Conservation (phyloP, 2,329 filamentous ascomycete genomes). For the Pestalotiopsis sp. region DNA sequence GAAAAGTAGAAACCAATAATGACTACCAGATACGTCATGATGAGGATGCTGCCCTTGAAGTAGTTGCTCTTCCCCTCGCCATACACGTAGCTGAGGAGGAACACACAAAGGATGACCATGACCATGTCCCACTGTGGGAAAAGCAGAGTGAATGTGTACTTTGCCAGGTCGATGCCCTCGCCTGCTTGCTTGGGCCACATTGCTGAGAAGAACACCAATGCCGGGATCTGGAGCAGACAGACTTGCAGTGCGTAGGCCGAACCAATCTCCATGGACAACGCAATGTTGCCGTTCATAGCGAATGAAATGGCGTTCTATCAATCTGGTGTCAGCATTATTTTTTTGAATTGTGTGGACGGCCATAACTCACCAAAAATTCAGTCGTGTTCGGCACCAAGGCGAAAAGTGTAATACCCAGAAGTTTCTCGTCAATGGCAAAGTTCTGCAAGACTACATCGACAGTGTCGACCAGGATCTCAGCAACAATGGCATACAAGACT, state of each 20-base stretch:
- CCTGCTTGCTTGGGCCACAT: slow-evolving; percentile 58
- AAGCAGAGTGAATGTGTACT: slow-evolving; percentile 80
- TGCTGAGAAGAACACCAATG: slow-evolving; percentile 88
- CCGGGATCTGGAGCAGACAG: slow-evolving; percentile 90
- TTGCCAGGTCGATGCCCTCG: slow-evolving; percentile 43
- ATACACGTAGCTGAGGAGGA: slow-evolving; percentile 96
- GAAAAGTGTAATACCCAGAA: slow-evolving; percentile 94
- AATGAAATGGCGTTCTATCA: slow-evolving; percentile 93
- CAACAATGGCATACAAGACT: slow-evolving; percentile 91
- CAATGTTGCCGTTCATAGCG: slow-evolving; percentile 99
- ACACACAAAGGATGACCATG: slow-evolving; percentile 92
- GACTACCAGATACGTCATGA: slow-evolving; percentile 91
- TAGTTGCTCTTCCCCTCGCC: slow-evolving; percentile 99
- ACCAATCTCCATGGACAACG: slow-evolving; percentile 97
- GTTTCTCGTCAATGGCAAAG: slow-evolving; percentile 93
- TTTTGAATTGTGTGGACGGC: slow-evolving; percentile 5
- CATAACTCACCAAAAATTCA: slow-evolving; percentile 79
- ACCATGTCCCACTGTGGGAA: slow-evolving; percentile 99
- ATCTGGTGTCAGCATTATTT: not conserved
- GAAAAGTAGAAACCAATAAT: slow-evolving; percentile 91
- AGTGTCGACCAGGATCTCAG: slow-evolving; percentile 94
- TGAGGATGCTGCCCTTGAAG: slow-evolving; percentile 96
- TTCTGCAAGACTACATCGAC: slow-evolving; percentile 95
- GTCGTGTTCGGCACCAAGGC: slow-evolving; percentile 97
- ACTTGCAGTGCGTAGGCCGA: slow-evolving; percentile 97